phyloP scores from a whole-genome alignment of 164 flowering plant species.

The Vitis labrusca region DNA sequence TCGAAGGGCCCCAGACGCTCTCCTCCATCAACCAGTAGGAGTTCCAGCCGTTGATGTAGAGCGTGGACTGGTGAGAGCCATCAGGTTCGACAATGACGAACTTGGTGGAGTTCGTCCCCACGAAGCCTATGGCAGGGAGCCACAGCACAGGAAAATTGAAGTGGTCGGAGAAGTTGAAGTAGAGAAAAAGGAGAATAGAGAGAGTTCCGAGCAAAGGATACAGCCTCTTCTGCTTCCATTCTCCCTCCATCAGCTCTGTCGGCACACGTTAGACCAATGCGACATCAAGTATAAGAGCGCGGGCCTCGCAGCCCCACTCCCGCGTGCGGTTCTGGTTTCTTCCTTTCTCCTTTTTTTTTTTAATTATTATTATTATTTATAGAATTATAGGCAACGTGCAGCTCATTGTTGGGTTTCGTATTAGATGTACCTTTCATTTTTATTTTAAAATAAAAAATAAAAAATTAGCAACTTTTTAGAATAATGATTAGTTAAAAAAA shows the following conservation, averaged over 20 bases:
- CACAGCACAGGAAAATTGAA: constrained; percentile 32
- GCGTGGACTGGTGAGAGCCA: constrained; percentile 6
- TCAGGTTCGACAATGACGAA: constrained; percentile 25
- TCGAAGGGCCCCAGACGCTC: constrained; percentile 31
- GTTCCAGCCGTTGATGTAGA: constrained; percentile 65
- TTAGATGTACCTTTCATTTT: too few species aligned
- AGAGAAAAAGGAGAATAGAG: constrained; percentile 25
- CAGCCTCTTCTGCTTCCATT: constrained; percentile 27
- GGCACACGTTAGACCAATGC: neutral
- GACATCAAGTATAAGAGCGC: too few species aligned
- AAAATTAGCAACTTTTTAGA: too few species aligned
- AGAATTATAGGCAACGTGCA: too few species aligned
- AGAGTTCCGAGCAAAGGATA: constrained; percentile 35
- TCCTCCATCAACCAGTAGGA: constrained; percentile 65
- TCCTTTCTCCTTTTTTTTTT: too few species aligned
- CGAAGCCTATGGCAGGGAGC: constrained; percentile 43
- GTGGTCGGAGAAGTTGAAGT: constrained; percentile 34
- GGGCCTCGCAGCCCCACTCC: too few species aligned
- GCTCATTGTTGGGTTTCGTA: too few species aligned
- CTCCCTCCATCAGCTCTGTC: constrained; percentile 23
- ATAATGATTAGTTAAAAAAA: too few species aligned
- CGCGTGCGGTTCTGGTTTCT: too few species aligned
- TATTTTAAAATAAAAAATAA: too few species aligned
- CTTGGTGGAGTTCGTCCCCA: constrained; percentile 37
- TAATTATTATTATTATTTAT: too few species aligned